These are phyloP conservation scores for Geranium rotundifolium DNA, from an alignment of 345 rosid genomes.

Conservation along the genomic window DNA sequence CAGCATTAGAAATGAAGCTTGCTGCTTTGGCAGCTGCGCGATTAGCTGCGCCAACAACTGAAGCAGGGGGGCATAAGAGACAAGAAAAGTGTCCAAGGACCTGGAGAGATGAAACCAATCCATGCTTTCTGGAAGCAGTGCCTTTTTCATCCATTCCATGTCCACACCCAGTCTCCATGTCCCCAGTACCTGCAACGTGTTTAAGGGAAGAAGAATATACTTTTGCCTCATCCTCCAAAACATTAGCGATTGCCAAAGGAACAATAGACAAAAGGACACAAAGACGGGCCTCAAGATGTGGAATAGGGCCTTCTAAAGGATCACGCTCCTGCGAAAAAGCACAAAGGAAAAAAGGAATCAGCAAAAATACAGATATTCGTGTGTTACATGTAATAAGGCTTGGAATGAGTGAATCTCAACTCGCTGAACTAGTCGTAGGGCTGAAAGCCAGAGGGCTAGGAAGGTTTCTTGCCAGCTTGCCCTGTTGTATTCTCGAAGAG, in stretches of 20 bases:
- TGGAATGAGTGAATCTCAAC: constrained; percentile 22
- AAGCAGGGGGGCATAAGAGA: constrained; percentile 44
- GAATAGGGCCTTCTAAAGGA: constrained; percentile 60
- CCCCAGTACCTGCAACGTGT: constrained; percentile 12
- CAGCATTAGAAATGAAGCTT: constrained; percentile 24
- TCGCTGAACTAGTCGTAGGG: constrained; percentile 65
- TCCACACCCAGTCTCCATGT: constrained; percentile 15
- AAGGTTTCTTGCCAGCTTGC: constrained; percentile 73
- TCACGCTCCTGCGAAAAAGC: constrained; percentile 36
- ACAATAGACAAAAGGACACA: constrained; percentile 48
- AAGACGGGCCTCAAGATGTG: constrained; percentile 57
- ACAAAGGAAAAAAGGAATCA: constrained; percentile 2
- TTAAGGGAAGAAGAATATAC: constrained; percentile 14
- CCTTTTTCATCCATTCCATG: constrained; percentile 13
- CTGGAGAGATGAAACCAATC: constrained; percentile 40
- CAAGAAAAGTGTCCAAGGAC: constrained; percentile 44
- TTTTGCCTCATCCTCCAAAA: constrained; percentile 26
- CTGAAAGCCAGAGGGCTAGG: constrained; percentile 63
- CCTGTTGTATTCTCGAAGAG: constrained; percentile 36
- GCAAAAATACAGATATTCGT: too few relatives aligned
- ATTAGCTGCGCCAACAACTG: constrained; percentile 35
- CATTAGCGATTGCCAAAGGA: constrained; percentile 41
- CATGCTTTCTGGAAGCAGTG: constrained; percentile 21
- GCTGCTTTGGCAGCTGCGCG: constrained; percentile 45
- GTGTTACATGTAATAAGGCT: too few relatives aligned